Evolutionary conservation across 352 stramenopile genomes (phyloP).

Genomic region (Achlya hypogyna): DNA sequence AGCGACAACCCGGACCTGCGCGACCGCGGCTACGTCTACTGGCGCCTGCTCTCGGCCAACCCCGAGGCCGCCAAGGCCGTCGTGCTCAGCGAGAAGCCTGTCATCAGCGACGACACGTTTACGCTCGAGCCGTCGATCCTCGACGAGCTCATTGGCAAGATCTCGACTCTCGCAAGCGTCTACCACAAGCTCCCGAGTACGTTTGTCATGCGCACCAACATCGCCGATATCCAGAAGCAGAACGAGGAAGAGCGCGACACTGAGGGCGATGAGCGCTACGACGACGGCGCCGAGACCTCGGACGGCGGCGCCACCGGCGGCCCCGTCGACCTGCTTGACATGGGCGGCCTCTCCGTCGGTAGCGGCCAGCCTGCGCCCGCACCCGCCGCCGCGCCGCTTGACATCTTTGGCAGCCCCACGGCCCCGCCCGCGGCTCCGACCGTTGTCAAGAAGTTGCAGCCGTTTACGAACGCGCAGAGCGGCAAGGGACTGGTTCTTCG

Average conservation of each 20-base stretch:
- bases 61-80: slow-evolving; percentile 97
- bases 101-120: slow-evolving; percentile 99
- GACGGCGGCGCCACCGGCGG: slow-evolving; percentile 23
- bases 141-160: slow-evolving; percentile 95
- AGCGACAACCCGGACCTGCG: slow-evolving; percentile 98
- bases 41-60: slow-evolving; percentile 96
- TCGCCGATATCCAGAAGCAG: slow-evolving; percentile 64
- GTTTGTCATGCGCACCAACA: slow-evolving; percentile 77
- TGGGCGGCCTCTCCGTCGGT: slow-evolving; percentile 73
- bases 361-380: slow-evolving; percentile 34
- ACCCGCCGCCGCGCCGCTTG: slow-evolving; percentile 31
- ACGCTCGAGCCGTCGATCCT: slow-evolving; percentile 91
- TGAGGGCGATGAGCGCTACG: slow-evolving; percentile 47
- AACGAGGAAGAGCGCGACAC: slow-evolving; percentile 46
- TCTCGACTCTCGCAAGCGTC: slow-evolving; percentile 95
- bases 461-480: slow-evolving; percentile 59
- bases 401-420: slow-evolving; percentile 72
- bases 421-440: slow-evolving; percentile 29
- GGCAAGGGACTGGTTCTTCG: slow-evolving; percentile 88
- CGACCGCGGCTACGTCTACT: slow-evolving; percentile 99
- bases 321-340: slow-evolving; percentile 70
- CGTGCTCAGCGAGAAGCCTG: slow-evolving; percentile 96
- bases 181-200: slow-evolving; percentile 94
- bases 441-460: slow-evolving; percentile 47
- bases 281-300: slow-evolving; percentile 23